Conservation (phyloP, 192 early-diverging fungal genomes). For the Mortierella alpina region DNA sequence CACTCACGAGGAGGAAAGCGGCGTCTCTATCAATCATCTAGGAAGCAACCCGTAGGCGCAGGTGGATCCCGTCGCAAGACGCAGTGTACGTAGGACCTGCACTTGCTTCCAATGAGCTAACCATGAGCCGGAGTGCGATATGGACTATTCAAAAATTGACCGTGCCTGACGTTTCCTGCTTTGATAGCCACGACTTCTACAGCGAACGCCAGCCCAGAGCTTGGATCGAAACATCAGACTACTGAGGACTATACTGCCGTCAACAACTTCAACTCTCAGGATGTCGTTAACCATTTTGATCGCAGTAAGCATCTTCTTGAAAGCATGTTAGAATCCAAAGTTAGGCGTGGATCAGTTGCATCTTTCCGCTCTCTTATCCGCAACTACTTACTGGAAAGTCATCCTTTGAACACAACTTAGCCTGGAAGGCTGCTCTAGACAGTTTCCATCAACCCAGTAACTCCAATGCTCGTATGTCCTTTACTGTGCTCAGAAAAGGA, state of each 20-base stretch:
- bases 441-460: slow-evolving; percentile 25
- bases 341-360: not conserved
- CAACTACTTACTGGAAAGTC: not conserved
- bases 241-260: slow-evolving; percentile 19
- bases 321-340: not conserved
- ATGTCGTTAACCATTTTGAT: slow-evolving; percentile 52
- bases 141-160: not conserved
- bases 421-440: slow-evolving; percentile 34
- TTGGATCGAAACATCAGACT: slow-evolving; percentile 17
- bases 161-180: not conserved
- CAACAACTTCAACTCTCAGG: slow-evolving; percentile 53
- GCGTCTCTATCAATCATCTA: not conserved
- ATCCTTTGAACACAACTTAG: slow-evolving; percentile 4
- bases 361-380: not conserved
- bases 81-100: slow-evolving; percentile 17
- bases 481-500: not conserved
- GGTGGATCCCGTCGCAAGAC: slow-evolving; percentile 37
- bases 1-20: too few species aligned
- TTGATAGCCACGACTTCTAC: slow-evolving; percentile 12
- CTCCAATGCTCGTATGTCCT: slow-evolving; percentile 3
- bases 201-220: slow-evolving; percentile 1
- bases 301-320: slow-evolving; percentile 16
- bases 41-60: slow-evolving; percentile 30
- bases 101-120: not conserved
- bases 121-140: not conserved